Base-by-base conservation (phyloP, 2,329 filamentous ascomycete species). In the Fusarium napiforme region DNA sequence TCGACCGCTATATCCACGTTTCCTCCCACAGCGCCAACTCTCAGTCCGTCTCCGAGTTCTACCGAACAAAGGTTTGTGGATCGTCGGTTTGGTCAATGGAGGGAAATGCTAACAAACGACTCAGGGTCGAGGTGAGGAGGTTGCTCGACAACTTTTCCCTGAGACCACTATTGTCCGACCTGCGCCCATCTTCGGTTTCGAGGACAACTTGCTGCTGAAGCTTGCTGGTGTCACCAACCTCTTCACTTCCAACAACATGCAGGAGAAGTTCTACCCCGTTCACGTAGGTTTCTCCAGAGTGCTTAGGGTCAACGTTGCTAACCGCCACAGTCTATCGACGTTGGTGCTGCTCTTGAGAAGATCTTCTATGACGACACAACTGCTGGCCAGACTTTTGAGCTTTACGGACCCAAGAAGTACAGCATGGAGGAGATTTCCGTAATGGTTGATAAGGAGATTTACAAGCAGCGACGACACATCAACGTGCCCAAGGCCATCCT, bases 81-180 rank as follows among this genome's bases (percentile, higher is more conserved):
- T n/a, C 4, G 8, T 15, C 11, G 15, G 18, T 16, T 28, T 26
- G 12, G 15, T 8, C 10, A 21, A 18, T 39, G 18, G 23, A 15
- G n/a, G 42, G n/a, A 21, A 43, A 47, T 55, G 53, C 63, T 79
- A 61, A 81, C 57, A 14, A 21, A 11, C 9, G n/a, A 18, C 42
- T 30, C 70, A 93, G 93, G 95, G 88, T 68, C 89, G 87, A 79
- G 93, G 93, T 76, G 96, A 99, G 85, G 87, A 92, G 81, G 89
- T 97, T 55, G 96, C 92, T 50, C 92, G 96, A 71, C 90, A 89
- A 78, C 95, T 98, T 81, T 99, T 95, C 86, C 96, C 96, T 32
- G 96, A 99, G 85, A 97, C 96, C 23, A 99, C 96, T 50, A 95
- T 99, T 77, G 96, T 99, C 74, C 91, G 96, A 73, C 96, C 96